phyloP scores from a whole-genome alignment of 495 filamentous ascomycete genomes.

The Penicillium parvum region DNA sequence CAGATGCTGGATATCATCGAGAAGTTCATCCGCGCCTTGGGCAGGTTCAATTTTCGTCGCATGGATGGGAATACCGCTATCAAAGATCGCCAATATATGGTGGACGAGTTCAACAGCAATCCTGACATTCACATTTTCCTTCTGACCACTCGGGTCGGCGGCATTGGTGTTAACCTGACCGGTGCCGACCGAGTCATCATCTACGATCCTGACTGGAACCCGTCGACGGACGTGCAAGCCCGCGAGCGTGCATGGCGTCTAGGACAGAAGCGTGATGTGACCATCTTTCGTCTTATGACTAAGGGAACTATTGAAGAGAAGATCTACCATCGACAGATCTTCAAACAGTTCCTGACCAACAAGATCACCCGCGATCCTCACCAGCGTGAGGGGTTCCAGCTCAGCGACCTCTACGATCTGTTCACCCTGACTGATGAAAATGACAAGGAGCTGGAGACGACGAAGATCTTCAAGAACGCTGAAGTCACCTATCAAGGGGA shows the following conservation, averaged over 20 bases:
- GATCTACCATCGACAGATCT: conserved; percentile 97
- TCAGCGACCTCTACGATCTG: conserved; percentile 83
- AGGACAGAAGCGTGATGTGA: conserved; percentile 90
- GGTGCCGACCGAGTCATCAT: conserved; percentile 95
- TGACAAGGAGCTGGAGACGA: conserved; percentile 73
- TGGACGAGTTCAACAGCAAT: conserved; percentile 87
- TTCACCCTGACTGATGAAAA: conserved; percentile 72
- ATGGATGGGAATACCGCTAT: conserved; percentile 93
- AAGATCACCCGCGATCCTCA: conserved; percentile 93
- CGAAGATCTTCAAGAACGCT: conserved; percentile 75
- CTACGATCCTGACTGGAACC: conserved; percentile 98
- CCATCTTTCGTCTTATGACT: conserved; percentile 93
- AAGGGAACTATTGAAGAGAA: conserved; percentile 97
- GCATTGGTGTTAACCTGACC: conserved; percentile 88
- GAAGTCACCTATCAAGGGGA: conserved; percentile 60
- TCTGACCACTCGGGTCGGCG: conserved; percentile 90
- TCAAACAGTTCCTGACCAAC: conserved; percentile 92
- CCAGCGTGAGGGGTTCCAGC: conserved; percentile 77
- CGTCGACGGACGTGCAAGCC: conserved; percentile 87
- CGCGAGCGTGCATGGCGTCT: conserved; percentile 95
- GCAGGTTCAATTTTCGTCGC: conserved; percentile 70
- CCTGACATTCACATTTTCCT: conserved; percentile 81
- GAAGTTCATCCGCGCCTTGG: conserved; percentile 61
- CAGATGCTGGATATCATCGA: conserved; percentile 95
- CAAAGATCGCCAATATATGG: conserved; percentile 72